Percentiles rank a stretch among this genome's conserved stretches.
Evolutionary conservation across 805 yeast species (phyloP).

Genomic region (Ogataea pilisensis): DNA sequence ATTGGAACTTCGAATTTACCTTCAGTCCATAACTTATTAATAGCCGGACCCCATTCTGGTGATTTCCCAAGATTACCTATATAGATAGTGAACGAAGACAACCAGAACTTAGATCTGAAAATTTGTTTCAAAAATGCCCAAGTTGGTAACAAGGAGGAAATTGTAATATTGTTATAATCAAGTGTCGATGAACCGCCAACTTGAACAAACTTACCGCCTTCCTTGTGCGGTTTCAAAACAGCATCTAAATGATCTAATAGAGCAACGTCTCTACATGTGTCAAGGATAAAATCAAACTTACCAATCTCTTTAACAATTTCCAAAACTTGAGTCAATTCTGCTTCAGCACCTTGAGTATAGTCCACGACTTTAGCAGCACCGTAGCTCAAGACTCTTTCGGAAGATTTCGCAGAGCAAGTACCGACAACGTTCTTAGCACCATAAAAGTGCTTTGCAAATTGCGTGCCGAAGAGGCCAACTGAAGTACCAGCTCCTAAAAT

Average conservation of each 20-base stretch:
- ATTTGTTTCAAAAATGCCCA: constrained; percentile 13
- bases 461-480: constrained; percentile 56
- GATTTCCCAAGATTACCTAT: constrained; percentile 4
- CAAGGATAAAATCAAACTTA: constrained; percentile 59
- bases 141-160: constrained; percentile 23
- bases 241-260: constrained; percentile 40
- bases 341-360: constrained; percentile 43
- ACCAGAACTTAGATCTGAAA: constrained; percentile 13
- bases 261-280: constrained; percentile 58
- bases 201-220: constrained; percentile 48
- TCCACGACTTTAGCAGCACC: constrained; percentile 63
- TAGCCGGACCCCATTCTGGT: too few species aligned
- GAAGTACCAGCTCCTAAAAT: constrained; percentile 73
- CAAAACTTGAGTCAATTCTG: constrained; percentile 34
- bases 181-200: constrained; percentile 53
- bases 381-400: constrained; percentile 16
- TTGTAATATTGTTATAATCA: constrained; percentile 29
- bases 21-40: too few species aligned
- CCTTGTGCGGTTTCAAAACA: constrained; percentile 42
- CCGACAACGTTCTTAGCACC: constrained; percentile 52
- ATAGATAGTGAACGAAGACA: constrained; percentile 9
- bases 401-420: constrained; percentile 36
- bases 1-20: constrained; percentile 43
- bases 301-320: constrained; percentile 31
- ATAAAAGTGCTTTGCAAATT: constrained; percentile 48